Base-by-base conservation (phyloP, 768 basidiomycete species). In the Paxillus involutus region DNA sequence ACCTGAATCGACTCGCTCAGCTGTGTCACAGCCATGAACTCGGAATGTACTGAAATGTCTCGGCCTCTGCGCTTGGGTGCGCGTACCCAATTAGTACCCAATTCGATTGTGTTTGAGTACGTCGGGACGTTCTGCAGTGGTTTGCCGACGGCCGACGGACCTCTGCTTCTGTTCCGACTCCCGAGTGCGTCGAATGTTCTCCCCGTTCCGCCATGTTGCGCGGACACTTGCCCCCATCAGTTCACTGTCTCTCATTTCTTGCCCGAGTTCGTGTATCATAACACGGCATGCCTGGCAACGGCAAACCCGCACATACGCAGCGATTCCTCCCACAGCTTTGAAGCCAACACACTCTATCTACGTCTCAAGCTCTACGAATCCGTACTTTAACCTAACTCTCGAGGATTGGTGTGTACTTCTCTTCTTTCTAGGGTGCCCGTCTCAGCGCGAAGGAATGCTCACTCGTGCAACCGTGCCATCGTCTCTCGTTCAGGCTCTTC, bases 331-430 rank as follows among this genome's bases (percentile, higher is more conserved):
- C 12, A 65, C 67, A 3, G 47, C 57, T 8, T 29, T 71, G 47
- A 73, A 59, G 50, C 73, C 74, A 11, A 67, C 73, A 39, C 78
- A 79, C 63, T 78, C 80, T 2, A 82, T 89, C 47, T 89, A 85
- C 65, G 74, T 93, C 12, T 96, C 93, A 0, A 77, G 76, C 29
- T 91, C 91, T 14, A 82, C 80, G 5, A 80, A 93, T 61, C 92
- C 94, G 2, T 91, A 86, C 70, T 93, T 95, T 72, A 97, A 97
- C 69, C 81, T 97, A 41, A 82, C 91, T 0, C 81, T 90, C 47
- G 94, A 97, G 69, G 94, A 96, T 67, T 94, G 93, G 94, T 93
- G 21, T 54, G 81, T 69, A 37, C 52, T 0, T 11, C 44, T 39
- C 33, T 45, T 36, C 52, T 32, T 21, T 26, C 9, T 17, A 42